Conservation (phyloP, 169 alveolate genomes). For the Eimeria zaria region DNA sequence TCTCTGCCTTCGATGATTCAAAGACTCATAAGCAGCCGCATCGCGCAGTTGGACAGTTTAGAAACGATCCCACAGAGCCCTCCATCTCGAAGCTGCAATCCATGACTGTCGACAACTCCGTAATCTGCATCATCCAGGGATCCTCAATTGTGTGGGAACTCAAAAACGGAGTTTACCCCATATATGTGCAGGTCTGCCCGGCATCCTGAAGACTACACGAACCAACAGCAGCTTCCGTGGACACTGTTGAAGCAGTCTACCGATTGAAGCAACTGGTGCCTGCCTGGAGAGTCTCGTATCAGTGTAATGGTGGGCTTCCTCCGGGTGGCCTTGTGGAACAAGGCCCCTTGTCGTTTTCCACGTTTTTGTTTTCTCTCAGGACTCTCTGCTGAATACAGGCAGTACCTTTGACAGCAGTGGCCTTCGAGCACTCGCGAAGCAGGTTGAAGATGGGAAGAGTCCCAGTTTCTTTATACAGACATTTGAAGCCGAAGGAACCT, state of each 20-base stretch:
- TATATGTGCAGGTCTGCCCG: conserved; percentile 85
- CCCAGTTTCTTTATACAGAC: conserved; percentile 63
- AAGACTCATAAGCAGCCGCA: background rate
- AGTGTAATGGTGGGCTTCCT: background rate
- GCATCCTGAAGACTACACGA: background rate
- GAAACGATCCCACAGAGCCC: background rate
- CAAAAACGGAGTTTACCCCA: conserved; percentile 89
- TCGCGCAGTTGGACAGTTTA: background rate
- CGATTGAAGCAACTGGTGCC: background rate
- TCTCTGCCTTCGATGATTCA: background rate
- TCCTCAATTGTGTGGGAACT: conserved; percentile 81
- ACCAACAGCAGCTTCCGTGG: background rate
- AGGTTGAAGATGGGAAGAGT: background rate
- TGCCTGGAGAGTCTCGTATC: background rate
- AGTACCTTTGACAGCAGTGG: conserved; percentile 86
- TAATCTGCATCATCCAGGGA: conserved; percentile 71
- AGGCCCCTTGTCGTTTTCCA: too few relatives aligned
- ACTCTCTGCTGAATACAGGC: conserved; percentile 88
- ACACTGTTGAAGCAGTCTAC: background rate
- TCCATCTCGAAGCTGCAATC: conserved; percentile 20
- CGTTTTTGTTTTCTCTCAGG: conserved; percentile 52
- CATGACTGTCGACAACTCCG: conserved; percentile 70
- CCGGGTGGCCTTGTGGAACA: background rate
- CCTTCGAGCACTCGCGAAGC: conserved; percentile 20
- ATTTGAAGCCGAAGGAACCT: conserved; percentile 56